Evolutionary conservation across 2,329 filamentous ascomycete species (phyloP).

Genomic region (Cytospora mali): DNA sequence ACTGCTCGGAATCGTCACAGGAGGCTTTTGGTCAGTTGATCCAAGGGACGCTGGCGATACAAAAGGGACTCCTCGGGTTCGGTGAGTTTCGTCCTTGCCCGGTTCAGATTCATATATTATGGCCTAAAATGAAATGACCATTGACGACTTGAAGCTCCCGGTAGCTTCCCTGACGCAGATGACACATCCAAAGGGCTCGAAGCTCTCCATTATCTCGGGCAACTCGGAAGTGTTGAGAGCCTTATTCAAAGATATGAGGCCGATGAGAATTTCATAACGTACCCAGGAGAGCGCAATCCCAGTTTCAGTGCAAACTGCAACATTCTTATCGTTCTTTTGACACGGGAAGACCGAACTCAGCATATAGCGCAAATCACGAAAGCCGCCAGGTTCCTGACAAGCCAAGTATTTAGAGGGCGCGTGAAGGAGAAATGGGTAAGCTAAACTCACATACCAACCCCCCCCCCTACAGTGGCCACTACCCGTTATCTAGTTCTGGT

Average conservation of each 20-base stretch:
- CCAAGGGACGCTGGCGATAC: not conserved
- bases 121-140: not conserved
- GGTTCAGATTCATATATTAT: not conserved
- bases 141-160: not conserved
- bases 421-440: not conserved
- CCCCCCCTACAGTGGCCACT: too few relatives aligned
- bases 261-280: slow-evolving; percentile 1
- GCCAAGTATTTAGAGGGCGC: not conserved
- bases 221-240: not conserved
- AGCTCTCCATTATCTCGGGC: not conserved
- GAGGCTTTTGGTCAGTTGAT: not conserved
- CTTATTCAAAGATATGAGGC: not conserved
- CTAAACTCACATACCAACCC: not conserved
- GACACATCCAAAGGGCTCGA: not conserved
- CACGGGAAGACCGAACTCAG: not conserved
- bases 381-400: not conserved
- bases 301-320: slow-evolving; percentile 3
- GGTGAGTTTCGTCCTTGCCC: not conserved
- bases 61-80: not conserved
- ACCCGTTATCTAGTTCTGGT: too few relatives aligned
- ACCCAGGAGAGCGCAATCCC: not conserved
- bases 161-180: not conserved
- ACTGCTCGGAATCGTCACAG: not conserved
- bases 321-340: not conserved
- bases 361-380: not conserved